Conservation (phyloP, 2,329 filamentous ascomycete species). For the Colletotrichum cuscutae region DNA sequence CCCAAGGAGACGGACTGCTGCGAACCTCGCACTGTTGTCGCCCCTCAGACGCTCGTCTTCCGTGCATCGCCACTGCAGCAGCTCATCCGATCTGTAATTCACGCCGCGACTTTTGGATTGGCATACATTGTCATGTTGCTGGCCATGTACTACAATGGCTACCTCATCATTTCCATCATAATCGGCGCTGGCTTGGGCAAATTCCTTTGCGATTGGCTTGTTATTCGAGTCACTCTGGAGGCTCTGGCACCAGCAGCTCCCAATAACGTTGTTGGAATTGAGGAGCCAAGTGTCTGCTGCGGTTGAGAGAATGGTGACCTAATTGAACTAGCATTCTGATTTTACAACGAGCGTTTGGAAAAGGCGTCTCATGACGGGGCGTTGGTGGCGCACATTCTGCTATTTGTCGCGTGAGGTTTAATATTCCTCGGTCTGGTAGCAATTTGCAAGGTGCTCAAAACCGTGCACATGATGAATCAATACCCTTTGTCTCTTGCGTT, state of each 20-base stretch:
- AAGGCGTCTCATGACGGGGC: slow-evolving; percentile 10
- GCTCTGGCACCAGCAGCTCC: slow-evolving; percentile 31
- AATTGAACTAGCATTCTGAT: neutral
- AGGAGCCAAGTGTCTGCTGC: slow-evolving; percentile 60
- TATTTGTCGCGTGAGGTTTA: neutral
- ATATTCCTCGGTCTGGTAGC: neutral
- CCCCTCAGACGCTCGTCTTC: slow-evolving; percentile 44
- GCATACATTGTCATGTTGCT: slow-evolving; percentile 57
- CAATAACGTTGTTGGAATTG: slow-evolving; percentile 46
- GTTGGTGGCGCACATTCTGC: neutral
- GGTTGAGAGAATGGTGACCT: slow-evolving; percentile 41
- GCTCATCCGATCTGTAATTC: slow-evolving; percentile 49
- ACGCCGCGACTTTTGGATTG: slow-evolving; percentile 52
- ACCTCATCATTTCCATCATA: slow-evolving; percentile 55
- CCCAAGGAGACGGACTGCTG: slow-evolving; percentile 29
- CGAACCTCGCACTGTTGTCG: slow-evolving; percentile 25
- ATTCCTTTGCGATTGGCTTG: slow-evolving; percentile 65
- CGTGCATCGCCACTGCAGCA: slow-evolving; percentile 53
- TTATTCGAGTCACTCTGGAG: slow-evolving; percentile 47
- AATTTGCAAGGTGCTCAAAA: neutral
- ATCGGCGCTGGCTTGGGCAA: slow-evolving; percentile 62
- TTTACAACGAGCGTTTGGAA: neutral
- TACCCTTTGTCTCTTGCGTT: slow-evolving; percentile 11
- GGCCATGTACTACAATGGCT: slow-evolving; percentile 59
- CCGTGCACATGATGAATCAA: neutral